These are phyloP conservation scores for Vitis rotundifolia DNA, from an alignment of 164 flowering plant species.

Conservation along the genomic window DNA sequence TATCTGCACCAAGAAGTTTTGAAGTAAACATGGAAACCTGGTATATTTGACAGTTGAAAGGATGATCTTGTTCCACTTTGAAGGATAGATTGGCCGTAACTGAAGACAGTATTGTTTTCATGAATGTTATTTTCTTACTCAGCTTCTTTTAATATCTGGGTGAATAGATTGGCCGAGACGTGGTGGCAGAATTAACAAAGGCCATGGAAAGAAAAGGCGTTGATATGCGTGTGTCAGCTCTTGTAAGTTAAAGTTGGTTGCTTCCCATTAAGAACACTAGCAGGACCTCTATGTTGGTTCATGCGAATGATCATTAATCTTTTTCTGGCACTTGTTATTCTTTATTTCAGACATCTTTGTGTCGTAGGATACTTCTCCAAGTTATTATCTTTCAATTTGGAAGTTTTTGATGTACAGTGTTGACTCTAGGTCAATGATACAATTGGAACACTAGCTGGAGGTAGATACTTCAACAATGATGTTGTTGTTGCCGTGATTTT, in stretches of 20 bases:
- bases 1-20: no score
- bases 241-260: slow-evolving; percentile 29
- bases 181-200: slow-evolving; percentile 47
- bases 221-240: slow-evolving; percentile 56
- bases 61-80: no score
- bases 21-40: no score
- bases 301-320: no score
- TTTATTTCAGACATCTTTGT: no score
- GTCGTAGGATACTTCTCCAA: no score
- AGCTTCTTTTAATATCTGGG: background rate
- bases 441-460: slow-evolving; percentile 88
- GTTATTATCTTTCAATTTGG: no score
- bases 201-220: slow-evolving; percentile 49
- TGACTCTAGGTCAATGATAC: slow-evolving; percentile 77
- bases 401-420: no score
- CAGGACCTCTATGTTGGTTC: no score
- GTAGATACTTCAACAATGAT: slow-evolving; percentile 58
- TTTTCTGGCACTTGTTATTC: no score
- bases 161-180: slow-evolving; percentile 48
- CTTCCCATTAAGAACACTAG: no score
- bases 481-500: slow-evolving; percentile 83
- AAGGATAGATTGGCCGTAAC: background rate
- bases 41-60: no score
- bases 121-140: background rate
- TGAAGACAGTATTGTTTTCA: background rate